phyloP scores from a whole-genome alignment of 768 basidiomycete species.

The Naganishia vishniacii region DNA sequence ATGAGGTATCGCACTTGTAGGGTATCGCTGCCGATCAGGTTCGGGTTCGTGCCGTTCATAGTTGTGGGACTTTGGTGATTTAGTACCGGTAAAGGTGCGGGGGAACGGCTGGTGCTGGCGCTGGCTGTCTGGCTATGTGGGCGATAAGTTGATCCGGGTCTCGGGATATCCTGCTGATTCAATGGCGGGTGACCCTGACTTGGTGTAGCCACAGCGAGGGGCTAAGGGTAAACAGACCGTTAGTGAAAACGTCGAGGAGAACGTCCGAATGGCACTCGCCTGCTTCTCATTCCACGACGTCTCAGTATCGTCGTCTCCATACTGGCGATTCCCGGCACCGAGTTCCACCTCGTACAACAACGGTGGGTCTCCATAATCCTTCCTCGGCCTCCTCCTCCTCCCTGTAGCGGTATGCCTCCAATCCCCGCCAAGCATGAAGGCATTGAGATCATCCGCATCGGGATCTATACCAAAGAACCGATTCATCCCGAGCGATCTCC shows the following conservation, averaged over 20 bases:
- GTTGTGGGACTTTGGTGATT: neutral
- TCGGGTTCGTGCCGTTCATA: neutral
- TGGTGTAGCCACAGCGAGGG: neutral
- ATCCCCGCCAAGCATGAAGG: neutral
- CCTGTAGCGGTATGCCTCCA: neutral
- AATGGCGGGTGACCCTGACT: neutral
- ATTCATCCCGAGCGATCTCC: conserved; percentile 5
- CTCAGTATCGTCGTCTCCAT: neutral
- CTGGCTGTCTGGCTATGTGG: neutral
- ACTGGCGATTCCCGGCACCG: neutral
- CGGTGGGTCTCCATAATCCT: conserved; percentile 12
- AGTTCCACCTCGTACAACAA: neutral
- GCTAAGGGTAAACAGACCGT: neutral
- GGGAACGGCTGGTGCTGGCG: neutral
- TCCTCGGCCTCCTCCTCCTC: conserved; percentile 6
- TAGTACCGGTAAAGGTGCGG: neutral
- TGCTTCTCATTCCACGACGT: neutral
- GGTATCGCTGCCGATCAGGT: neutral
- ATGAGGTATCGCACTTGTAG: conserved; percentile 16
- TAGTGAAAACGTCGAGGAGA: too few relatives aligned
- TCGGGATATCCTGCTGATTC: too few relatives aligned
- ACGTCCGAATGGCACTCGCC: neutral
- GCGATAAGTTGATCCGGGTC: neutral
- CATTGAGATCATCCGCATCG: conserved; percentile 12
- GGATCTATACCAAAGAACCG: conserved; percentile 7